A percentile compares a stretch with the other conserved stretches of the same genome.
Conservation (phyloP, 73 alveolate genomes). For the Stentor coeruleus region DNA sequence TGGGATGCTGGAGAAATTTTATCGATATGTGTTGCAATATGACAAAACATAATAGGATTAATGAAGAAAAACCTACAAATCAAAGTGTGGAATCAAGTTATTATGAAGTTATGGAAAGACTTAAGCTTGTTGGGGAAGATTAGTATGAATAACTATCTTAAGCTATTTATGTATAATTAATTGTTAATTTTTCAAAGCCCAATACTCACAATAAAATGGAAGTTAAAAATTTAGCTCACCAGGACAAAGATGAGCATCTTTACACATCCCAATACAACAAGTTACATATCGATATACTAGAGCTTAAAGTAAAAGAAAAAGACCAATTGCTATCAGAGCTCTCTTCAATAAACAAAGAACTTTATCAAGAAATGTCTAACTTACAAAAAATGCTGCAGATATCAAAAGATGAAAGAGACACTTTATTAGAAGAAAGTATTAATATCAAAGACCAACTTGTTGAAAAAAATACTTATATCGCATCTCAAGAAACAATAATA, state of each 20-base stretch:
- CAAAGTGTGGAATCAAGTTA: not conserved
- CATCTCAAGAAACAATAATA: not conserved
- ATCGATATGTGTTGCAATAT: slow-evolving; percentile 11
- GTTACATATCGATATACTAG: not conserved
- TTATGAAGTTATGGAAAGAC: not conserved
- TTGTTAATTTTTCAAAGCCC: no score
- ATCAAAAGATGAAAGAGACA: not conserved
- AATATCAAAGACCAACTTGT: not conserved
- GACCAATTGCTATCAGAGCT: not conserved
- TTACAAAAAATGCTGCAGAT: not conserved
- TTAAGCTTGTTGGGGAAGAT: no score
- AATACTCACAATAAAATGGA: no score
- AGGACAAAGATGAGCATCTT: not conserved
- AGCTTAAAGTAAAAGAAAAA: not conserved
- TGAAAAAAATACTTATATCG: not conserved
- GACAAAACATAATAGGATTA: not conserved
- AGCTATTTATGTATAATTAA: no score
- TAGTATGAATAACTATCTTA: no score
- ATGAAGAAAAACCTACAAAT: not conserved
- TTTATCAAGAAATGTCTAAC: not conserved
- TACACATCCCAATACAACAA: not conserved
- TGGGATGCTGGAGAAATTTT: not conserved
- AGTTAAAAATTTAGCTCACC: no score
- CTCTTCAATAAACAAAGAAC: not conserved
- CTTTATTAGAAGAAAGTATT: not conserved